Evolutionary conservation across 2,329 filamentous ascomycete species (phyloP), one percentile per base, ranked within the genome.

Genomic region (Sporothrix variecibatus): DNA sequence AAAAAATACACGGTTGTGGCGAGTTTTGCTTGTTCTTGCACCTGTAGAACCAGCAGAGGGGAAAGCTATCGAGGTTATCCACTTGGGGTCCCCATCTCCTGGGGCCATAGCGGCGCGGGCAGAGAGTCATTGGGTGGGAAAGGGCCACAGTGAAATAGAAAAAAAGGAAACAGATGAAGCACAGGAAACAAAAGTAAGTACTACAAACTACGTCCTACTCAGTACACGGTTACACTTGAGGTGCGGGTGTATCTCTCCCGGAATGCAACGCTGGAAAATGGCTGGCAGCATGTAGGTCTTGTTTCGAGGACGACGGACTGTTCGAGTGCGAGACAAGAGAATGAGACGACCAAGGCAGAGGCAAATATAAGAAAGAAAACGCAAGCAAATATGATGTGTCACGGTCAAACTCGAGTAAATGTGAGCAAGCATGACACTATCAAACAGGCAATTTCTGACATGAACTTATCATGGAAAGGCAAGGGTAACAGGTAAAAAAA

Each of bases 71-170:
- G 17, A 17, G 38, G 58, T 31, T 64, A 34, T 40, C 34, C 31
- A 64, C 58, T n/a, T 20, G 43, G 43, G 58, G 58, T 20, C 58
- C 58, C 58, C 58, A 56, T 38, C 58, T 64, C 58, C 20, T 31
- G 56, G 38, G 58, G 28, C 58, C 58, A 62, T 38, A 62, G 58
- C 58, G 58, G 58, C 58, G 58, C 58, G 58, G 58, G 58, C 15
- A 64, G 58, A 40, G 17, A 38, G 34, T 58, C 56, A 58, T 58
- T 58, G 26, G 40, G 26, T 31, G 56, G 56, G 26, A 26, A 31
- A 23, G 53, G 5, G 28, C 56, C 56, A 58, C 56, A 31, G 12
- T 28, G 56, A 58, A 34, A 31, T 58, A 28, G 58, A 64, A 40
- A 64, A 40, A 64, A 9, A 23, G 12, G 12, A 11, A 23, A 17